Conservation (phyloP, 2,329 filamentous ascomycete species). For the Septoria petroselini region DNA sequence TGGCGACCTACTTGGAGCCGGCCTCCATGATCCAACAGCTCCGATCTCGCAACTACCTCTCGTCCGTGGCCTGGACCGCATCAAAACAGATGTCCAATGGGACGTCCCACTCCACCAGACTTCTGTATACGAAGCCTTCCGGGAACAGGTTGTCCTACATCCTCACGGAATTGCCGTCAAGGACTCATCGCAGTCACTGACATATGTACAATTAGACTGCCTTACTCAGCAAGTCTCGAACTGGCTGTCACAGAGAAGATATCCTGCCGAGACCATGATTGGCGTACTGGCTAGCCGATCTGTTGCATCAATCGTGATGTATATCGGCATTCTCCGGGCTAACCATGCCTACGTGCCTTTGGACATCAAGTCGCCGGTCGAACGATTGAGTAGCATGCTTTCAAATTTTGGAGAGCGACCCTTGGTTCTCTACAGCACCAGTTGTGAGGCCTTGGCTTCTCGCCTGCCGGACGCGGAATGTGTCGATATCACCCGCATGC, state of each 20-base stretch:
- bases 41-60: background rate
- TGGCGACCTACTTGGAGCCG: background rate
- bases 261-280: constrained; percentile 5
- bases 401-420: constrained; percentile 2
- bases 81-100: background rate
- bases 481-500: background rate
- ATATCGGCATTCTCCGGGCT: constrained; percentile 12
- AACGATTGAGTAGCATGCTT: constrained; percentile 2
- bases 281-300: constrained; percentile 10
- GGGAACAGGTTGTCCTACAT: background rate
- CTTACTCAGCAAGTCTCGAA: constrained; percentile 3
- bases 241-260: constrained; percentile 4
- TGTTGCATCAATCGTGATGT: background rate
- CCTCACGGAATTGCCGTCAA: constrained; percentile 11
- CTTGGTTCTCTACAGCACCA: constrained; percentile 1
- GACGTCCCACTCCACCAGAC: background rate
- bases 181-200: constrained; percentile 2
- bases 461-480: background rate
- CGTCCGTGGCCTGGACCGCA: background rate
- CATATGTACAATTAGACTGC: constrained; percentile 8
- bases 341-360: constrained; percentile 11
- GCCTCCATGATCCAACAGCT: background rate
- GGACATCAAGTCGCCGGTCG: constrained; percentile 5
- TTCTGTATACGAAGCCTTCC: constrained; percentile 6
- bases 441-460: background rate